phyloP scores from a whole-genome alignment of 306 rosid genomes.

The Acacia crassicarpa region DNA sequence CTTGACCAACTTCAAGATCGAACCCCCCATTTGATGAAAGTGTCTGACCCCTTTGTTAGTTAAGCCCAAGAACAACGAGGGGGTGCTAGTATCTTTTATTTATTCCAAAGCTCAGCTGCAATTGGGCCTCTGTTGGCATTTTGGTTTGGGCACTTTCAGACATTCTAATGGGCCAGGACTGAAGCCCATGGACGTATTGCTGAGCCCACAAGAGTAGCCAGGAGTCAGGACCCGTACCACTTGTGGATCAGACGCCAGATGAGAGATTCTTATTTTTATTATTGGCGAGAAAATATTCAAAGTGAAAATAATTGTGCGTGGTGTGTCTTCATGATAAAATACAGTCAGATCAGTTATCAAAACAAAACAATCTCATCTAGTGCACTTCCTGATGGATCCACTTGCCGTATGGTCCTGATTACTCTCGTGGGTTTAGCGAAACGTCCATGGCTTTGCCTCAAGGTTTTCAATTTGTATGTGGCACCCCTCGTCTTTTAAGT shows the following conservation, averaged over 20 bases:
- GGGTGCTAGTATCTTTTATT: too few species aligned
- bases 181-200: neutral
- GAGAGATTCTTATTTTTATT: too few species aligned
- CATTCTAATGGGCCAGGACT: neutral
- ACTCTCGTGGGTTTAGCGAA: neutral
- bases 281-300: neutral
- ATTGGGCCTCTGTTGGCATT: too few species aligned
- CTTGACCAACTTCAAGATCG: too few species aligned
- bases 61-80: too few species aligned
- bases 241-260: neutral
- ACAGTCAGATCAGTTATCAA: too few species aligned
- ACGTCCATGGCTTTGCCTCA: neutral
- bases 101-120: too few species aligned
- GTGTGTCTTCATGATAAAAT: neutral
- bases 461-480: too few species aligned
- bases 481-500: too few species aligned
- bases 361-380: too few species aligned
- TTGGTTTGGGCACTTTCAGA: neutral
- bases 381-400: neutral
- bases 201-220: neutral
- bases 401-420: neutral
- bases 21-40: too few species aligned
- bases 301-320: neutral
- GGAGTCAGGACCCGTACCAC: neutral
- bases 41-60: too few species aligned